Conservation (phyloP, 257 asterid species). For the Rhazya stricta region DNA sequence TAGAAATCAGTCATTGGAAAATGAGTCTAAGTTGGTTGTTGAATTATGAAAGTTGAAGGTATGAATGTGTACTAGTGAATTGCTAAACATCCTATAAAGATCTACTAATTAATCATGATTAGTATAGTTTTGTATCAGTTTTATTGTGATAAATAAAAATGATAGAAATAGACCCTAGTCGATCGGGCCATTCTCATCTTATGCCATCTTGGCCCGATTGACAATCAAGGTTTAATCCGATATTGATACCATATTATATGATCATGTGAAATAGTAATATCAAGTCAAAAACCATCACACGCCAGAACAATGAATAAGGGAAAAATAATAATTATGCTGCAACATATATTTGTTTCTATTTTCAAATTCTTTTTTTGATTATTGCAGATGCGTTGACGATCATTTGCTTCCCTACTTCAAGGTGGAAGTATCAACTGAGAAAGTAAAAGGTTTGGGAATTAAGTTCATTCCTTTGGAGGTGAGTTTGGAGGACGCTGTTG, state of each 20-base stretch:
- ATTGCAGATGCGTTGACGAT: background rate
- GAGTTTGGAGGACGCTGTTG: conserved; percentile 39
- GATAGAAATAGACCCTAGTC: too few species aligned
- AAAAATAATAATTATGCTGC: background rate
- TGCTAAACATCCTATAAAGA: background rate
- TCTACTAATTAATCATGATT: background rate
- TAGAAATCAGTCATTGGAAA: background rate
- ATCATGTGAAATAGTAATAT: too few species aligned
- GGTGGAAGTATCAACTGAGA: conserved; percentile 34
- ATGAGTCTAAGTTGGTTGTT: background rate
- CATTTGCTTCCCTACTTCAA: background rate
- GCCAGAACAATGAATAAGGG: too few species aligned
- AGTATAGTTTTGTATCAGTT: too few species aligned
- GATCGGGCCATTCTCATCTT: too few species aligned
- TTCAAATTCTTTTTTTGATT: background rate
- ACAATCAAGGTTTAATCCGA: too few species aligned
- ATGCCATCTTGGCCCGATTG: too few species aligned
- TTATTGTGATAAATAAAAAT: too few species aligned
- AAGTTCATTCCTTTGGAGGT: conserved; percentile 39
- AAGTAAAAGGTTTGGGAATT: conserved; percentile 36
- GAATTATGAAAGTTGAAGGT: too few species aligned
- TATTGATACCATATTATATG: too few species aligned
- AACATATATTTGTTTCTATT: background rate
- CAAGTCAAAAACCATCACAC: too few species aligned
- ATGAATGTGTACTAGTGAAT: too few species aligned